Percentiles rank a stretch among this genome's conserved stretches.
phyloP scores from a whole-genome alignment of 306 rosid species.

The Sophora flavescens region DNA sequence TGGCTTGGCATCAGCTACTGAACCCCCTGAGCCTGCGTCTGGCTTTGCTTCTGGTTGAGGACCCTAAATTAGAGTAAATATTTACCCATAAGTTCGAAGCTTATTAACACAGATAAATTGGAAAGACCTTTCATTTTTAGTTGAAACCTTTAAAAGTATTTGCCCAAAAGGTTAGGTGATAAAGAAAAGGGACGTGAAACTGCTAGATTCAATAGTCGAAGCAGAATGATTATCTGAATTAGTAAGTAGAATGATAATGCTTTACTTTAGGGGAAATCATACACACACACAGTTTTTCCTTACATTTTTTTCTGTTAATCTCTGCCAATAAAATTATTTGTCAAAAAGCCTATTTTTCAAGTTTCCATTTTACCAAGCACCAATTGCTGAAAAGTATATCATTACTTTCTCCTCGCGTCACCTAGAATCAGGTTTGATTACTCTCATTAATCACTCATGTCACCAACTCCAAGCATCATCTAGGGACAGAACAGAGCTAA shows the following conservation, averaged over 20 bases:
- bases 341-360: neutral
- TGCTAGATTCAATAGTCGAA: constrained; percentile 17
- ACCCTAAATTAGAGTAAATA: constrained; percentile 62
- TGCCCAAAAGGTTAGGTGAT: constrained; percentile 13
- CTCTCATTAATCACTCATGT: neutral
- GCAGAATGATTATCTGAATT: constrained; percentile 15
- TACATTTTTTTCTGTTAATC: neutral
- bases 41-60: constrained; percentile 73
- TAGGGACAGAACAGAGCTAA: neutral
- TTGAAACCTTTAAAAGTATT: neutral
- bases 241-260: neutral
- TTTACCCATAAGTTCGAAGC: constrained; percentile 33
- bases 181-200: constrained; percentile 16
- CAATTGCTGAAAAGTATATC: neutral
- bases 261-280: neutral
- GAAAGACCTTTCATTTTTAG: neutral
- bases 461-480: constrained; percentile 32
- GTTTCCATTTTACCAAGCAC: constrained; percentile 10
- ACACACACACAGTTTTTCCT: neutral
- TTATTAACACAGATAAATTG: constrained; percentile 9
- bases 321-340: constrained; percentile 12
- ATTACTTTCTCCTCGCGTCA: neutral
- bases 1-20: constrained; percentile 70
- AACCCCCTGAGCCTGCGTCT: constrained; percentile 61
- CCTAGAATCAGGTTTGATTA: constrained; percentile 17